A percentile compares a stretch with the other conserved stretches of the same genome.
These are phyloP conservation scores for Dictyostelium intermedium DNA, from an alignment of 78 protist genomes.

Conservation along the genomic window DNA sequence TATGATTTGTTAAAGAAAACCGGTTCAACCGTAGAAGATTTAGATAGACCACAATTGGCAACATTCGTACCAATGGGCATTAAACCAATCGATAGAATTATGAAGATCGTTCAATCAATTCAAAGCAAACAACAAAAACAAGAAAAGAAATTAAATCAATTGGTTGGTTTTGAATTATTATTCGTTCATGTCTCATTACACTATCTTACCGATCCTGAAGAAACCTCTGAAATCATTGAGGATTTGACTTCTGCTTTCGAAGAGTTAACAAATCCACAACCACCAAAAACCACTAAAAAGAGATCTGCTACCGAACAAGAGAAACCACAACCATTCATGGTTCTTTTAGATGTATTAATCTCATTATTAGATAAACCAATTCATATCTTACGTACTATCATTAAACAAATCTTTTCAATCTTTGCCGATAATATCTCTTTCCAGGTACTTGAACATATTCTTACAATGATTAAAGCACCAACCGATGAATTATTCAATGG, in stretches of 20 bases:
- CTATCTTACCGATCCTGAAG: conserved; percentile 39
- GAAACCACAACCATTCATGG: conserved; percentile 47
- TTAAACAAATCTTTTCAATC: conserved; percentile 40
- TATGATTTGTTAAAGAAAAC: background rate
- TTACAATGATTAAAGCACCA: conserved; percentile 59
- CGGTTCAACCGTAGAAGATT: background rate
- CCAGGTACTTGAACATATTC: conserved; percentile 64
- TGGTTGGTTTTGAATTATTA: conserved; percentile 47
- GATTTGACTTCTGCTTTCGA: conserved; percentile 49
- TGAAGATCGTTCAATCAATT: conserved; percentile 4
- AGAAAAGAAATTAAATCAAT: background rate
- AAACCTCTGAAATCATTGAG: conserved; percentile 57
- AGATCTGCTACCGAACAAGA: background rate
- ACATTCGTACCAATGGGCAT: conserved; percentile 34
- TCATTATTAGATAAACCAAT: conserved; percentile 29
- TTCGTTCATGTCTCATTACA: conserved; percentile 54
- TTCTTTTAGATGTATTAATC: conserved; percentile 49
- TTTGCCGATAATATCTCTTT: conserved; percentile 43
- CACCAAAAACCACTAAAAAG: background rate
- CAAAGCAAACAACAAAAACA: background rate
- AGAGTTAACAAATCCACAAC: conserved; percentile 20
- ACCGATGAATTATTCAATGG: conserved; percentile 43
- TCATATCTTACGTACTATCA: conserved; percentile 3
- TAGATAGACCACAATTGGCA: background rate
- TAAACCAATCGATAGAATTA: conserved; percentile 47